phyloP scores from a whole-genome alignment of 2,329 filamentous ascomycete genomes.

The Cladosporium oxysporum region DNA sequence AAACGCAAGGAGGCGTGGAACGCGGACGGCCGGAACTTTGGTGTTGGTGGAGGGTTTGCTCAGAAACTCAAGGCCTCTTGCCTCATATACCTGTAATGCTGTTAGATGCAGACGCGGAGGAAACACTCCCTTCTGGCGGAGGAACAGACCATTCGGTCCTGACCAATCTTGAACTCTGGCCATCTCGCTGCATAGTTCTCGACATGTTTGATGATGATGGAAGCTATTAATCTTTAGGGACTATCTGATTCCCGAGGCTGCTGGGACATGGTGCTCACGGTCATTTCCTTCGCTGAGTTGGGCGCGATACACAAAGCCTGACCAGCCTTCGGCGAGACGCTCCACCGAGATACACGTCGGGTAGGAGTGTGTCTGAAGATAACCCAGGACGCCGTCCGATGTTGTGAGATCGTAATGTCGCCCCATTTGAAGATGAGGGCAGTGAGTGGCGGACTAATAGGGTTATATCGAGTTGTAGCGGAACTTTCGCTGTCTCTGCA shows the following conservation, averaged over 20 bases:
- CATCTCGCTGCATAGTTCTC: constrained; percentile 3
- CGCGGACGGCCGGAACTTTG: neutral
- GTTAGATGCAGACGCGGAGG: neutral
- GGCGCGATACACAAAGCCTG: constrained; percentile 5
- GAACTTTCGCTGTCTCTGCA: neutral
- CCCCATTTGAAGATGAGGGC: neutral
- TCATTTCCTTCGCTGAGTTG: neutral
- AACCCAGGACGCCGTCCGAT: neutral
- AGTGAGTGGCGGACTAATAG: neutral
- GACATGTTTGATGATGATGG: constrained; percentile 12
- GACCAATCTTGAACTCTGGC: neutral
- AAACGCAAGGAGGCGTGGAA: neutral
- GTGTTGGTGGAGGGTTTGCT: neutral
- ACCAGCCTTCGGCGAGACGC: neutral
- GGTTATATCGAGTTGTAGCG: neutral
- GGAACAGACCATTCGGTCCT: neutral
- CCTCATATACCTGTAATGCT: neutral
- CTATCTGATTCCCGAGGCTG: too few species aligned
- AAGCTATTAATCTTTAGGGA: neutral
- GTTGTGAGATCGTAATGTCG: constrained; percentile 1
- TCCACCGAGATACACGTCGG: neutral
- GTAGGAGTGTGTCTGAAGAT: neutral
- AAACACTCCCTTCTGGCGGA: too few species aligned
- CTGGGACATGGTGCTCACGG: neutral
- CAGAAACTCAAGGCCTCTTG: neutral